Evolutionary conservation across 2,329 filamentous ascomycete species (phyloP).

Genomic region (Exophiala sp.): DNA sequence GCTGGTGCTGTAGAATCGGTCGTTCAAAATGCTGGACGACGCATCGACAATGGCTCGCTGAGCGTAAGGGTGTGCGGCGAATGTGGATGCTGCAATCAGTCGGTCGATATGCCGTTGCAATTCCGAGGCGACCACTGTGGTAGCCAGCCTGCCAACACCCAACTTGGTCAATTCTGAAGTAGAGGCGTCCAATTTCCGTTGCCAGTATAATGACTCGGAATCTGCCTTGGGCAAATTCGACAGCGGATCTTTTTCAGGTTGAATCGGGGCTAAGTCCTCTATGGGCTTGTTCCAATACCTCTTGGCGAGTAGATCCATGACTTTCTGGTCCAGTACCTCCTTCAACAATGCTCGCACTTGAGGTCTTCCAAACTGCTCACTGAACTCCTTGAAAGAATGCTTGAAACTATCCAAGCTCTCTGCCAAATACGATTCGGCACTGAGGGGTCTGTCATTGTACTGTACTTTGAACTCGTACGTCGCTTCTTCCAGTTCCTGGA

Average conservation of each 20-base stretch:
- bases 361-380: constrained; percentile 78
- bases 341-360: constrained; percentile 89
- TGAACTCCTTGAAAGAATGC: constrained; percentile 92
- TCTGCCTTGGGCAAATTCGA: constrained; percentile 77
- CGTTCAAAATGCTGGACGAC: constrained; percentile 81
- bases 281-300: constrained; percentile 97
- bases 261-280: constrained; percentile 64
- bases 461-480: constrained; percentile 99
- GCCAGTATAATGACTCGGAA: constrained; percentile 82
- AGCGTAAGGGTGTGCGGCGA: constrained; percentile 84
- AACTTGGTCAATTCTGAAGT: constrained; percentile 86
- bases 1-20: constrained; percentile 92
- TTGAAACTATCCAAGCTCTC: constrained; percentile 96
- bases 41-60: constrained; percentile 89
- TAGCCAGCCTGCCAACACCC: constrained; percentile 86
- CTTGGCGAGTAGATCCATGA: constrained; percentile 85
- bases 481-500: constrained; percentile 90
- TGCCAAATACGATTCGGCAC: constrained; percentile 91
- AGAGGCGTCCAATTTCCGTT: constrained; percentile 86
- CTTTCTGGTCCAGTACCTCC: constrained; percentile 85
- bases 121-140: constrained; percentile 81
- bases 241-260: constrained; percentile 65
- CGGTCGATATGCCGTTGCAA: constrained; percentile 77
- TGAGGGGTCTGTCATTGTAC: constrained; percentile 92
- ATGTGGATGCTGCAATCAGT: constrained; percentile 73